Percentiles rank a stretch among this genome's conserved stretches.
These are phyloP conservation scores for Brassica carinata DNA, from an alignment of 345 rosid genomes.

Conservation along the genomic window DNA sequence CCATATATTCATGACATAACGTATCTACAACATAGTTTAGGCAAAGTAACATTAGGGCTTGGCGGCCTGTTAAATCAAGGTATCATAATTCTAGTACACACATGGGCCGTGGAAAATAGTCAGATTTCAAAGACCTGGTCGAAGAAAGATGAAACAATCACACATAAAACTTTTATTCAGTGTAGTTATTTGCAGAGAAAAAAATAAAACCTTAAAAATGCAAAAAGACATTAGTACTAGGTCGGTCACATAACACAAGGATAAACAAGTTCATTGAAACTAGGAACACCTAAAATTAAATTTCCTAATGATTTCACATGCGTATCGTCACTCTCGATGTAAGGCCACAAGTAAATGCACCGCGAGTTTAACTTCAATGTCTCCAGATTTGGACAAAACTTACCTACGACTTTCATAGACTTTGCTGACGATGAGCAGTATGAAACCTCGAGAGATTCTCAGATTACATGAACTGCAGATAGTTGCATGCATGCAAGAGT, in stretches of 20 bases:
- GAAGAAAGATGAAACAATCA: no score
- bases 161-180: no score
- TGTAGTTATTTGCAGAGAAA: no score
- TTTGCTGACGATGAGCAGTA: not conserved
- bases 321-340: no score
- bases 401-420: not conserved
- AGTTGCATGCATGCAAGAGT: not conserved
- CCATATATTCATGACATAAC: no score
- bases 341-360: no score
- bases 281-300: not conserved
- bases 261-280: not conserved
- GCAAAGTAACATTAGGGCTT: not conserved
- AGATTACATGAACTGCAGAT: not conserved
- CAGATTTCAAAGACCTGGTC: no score
- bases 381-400: not conserved
- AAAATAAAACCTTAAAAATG: no score
- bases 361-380: not conserved
- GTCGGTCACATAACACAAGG: not conserved
- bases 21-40: not conserved
- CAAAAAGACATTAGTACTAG: no score
- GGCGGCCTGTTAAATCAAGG: no score
- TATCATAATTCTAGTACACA: no score
- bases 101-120: not conserved
- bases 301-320: not conserved
- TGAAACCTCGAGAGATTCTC: not conserved